phyloP scores from a whole-genome alignment of 164 flowering plant genomes.

The Kalanchoe fedtschenkoi region DNA sequence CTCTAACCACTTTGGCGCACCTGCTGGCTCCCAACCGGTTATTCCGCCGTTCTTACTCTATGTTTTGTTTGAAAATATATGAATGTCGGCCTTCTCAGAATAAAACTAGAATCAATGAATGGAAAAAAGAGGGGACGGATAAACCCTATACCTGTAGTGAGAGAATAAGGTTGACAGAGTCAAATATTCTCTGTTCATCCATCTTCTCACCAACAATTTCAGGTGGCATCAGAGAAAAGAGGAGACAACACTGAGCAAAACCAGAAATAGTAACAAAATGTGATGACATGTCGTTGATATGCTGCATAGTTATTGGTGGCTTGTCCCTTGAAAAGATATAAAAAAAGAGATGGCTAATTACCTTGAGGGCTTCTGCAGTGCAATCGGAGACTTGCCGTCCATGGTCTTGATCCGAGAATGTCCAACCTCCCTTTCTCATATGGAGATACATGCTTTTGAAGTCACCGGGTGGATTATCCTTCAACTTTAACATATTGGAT shows the following conservation, averaged over 20 bases:
- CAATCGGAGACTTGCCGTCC: too few species aligned
- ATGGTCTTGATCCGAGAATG: too few species aligned
- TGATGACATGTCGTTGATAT: too few species aligned
- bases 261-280: not conserved
- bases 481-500: too few species aligned
- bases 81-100: not conserved
- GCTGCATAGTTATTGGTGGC: too few species aligned
- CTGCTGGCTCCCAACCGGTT: slow-evolving; percentile 1
- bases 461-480: not conserved
- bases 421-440: not conserved
- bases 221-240: slow-evolving; percentile 2
- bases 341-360: too few species aligned
- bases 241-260: slow-evolving; percentile 3
- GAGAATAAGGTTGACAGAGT: not conserved
- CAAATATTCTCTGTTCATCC: not conserved
- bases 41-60: not conserved
- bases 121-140: too few species aligned
- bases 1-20: slow-evolving; percentile 6
- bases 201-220: slow-evolving; percentile 2
- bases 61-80: not conserved
- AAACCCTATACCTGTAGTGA: not conserved
- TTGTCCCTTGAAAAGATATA: too few species aligned
- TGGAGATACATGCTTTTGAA: not conserved
- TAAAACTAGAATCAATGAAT: not conserved
- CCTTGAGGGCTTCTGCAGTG: too few species aligned